Evolutionary conservation across 371 early-diverging fungal genomes (phyloP), one percentile per base, ranked within the genome.

Genomic region (Choanephora cucurbitarum): DNA sequence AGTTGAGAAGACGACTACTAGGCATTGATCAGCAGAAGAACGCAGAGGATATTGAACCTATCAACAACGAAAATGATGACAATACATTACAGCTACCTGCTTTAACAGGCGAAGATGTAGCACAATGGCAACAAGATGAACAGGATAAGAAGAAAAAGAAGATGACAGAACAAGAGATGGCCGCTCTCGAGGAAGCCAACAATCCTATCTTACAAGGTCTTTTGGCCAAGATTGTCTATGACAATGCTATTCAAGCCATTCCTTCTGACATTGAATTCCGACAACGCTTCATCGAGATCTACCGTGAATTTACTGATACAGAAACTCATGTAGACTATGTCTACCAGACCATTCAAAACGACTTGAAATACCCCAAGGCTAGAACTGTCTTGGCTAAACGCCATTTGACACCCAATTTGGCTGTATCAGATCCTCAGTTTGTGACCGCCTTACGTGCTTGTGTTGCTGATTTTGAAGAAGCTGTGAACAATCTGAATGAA

Each of bases 221-320:
- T n/a, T 80, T 97, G 24, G 89, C 95, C 1, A 81, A 78, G 50
- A 82, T 91, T 34, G 83, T 96, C 11, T 95, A 83, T 59, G 75
- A 83, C 44, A 92, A 93, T 70, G 96, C 96, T n/a, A 88, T 95
- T 56, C 67, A 82, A 58, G 87, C 84, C 8, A 84, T 91, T 42
- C 87, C 94, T 3, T 53, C 77, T 33, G 84, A 90, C 47, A 77
- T 94, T 32, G 67, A 72, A 9, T 93, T 96, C 75, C 85, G 94
- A 33, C 72, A 81, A 33, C 74, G 77, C 48, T 91, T 94, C 66
- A 58, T 91, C 15, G 79, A 85, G 11, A 72, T 95, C 24, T 89
- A 84, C 55, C 66, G 65, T 8, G 57, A 78, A 39, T 91, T 91
- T 58, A 79, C 80, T 33, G 80, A 81, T 40, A 60, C 53, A 3